Conservation (phyloP, 768 basidiomycete genomes). For the Tylopilus plumbeoviolaceoides region DNA sequence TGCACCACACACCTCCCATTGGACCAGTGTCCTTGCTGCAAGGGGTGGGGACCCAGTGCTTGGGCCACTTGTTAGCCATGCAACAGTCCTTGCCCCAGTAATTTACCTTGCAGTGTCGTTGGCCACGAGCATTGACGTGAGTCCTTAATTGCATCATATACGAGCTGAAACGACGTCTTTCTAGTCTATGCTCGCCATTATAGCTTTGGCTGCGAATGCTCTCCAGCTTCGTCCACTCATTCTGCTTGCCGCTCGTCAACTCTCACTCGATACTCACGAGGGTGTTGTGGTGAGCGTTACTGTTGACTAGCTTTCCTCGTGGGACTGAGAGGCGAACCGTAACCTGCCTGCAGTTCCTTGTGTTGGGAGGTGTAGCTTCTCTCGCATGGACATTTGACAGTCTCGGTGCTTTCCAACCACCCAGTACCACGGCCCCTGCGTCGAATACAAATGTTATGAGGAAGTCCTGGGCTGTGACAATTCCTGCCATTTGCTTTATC, state of each 20-base stretch:
- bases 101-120: constrained; percentile 47
- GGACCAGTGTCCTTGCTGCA: constrained; percentile 57
- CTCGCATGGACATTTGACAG: constrained; percentile 14
- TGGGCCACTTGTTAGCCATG: constrained; percentile 61
- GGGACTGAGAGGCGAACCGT: constrained; percentile 1
- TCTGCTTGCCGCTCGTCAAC: constrained; percentile 5
- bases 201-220: constrained; percentile 25
- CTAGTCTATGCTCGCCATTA: constrained; percentile 21
- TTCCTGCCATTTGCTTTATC: constrained; percentile 36
- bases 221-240: constrained; percentile 25
- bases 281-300: constrained; percentile 19
- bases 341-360: constrained; percentile 18
- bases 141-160: constrained; percentile 14
- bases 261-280: constrained; percentile 21
- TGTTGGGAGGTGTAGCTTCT: constrained; percentile 18
- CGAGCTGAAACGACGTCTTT: background rate
- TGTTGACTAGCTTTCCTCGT: background rate
- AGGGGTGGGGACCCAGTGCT: constrained; percentile 47
- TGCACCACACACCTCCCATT: constrained; percentile 65
- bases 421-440: background rate
- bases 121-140: constrained; percentile 39
- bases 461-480: constrained; percentile 12
- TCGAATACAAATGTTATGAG: background rate
- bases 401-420: background rate
- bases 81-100: constrained; percentile 52